Base-by-base conservation (phyloP, 805 yeast genomes). In the Saccharomycodes ludwigii region DNA sequence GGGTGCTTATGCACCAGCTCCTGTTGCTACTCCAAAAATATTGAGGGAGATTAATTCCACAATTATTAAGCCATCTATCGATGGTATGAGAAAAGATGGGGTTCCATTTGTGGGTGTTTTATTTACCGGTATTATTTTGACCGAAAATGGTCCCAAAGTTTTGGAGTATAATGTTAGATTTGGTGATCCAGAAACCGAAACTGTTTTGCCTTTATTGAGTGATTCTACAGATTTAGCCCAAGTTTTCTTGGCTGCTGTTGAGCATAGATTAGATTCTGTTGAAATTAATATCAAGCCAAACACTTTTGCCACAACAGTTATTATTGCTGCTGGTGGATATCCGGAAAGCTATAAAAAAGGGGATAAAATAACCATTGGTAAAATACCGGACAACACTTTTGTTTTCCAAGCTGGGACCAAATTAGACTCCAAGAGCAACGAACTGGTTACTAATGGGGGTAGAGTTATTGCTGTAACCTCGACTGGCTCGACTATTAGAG, bases 1-100 rank as follows among this genome's bases (percentile, higher is more conserved):
- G 99, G 99, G 99, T 41, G 94, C 97, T 6, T 91, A 91, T 51
- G 91, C 97, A 6, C 99, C 99, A 20, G 94, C 97, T 8, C 98
- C 98, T 35, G 66, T 84, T 40, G 97, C 93, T 13, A 83, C 96
- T 13, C 75, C 83, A 2, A 65, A 68, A 16, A 54, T 91, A 22
- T 57, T 86, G 47, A 61, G 66, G 39, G 65, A 74, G 56, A 85
- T 91, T 51, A 74, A 85, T 49, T 61, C 65, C 29, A 64, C 68
- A n/a, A 69, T 93, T 46, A 69, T 93, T 47, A 75, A 78, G 58
- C 97, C 97, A 35, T 81, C 95, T 22, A 77, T 91, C 48, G 85
- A 76, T 46, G 97, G 98, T 37, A 82, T 91, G 95, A 79, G 99
- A 64, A 71, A 67, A 46, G 98, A 88, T 48, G 94, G 94, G 4